phyloP scores from a whole-genome alignment of 345 rosid genomes.

The Salix exigua region DNA sequence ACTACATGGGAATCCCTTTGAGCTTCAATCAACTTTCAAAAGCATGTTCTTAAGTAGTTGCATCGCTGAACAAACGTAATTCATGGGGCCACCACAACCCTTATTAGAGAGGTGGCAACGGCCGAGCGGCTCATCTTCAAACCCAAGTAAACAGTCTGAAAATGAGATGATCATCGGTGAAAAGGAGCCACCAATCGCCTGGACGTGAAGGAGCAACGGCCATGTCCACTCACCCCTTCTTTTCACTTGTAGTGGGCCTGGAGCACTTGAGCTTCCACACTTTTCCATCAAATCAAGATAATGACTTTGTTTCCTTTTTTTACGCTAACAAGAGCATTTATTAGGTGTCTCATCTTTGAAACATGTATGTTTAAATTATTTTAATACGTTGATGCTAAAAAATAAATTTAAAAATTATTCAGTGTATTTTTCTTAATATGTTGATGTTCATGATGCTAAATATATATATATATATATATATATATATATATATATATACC shows the following conservation, averaged over 20 bases:
- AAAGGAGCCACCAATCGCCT: not conserved
- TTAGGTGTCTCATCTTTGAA: not conserved
- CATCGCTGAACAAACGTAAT: too few relatives aligned
- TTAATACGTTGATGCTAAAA: too few relatives aligned
- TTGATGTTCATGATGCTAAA: too few relatives aligned
- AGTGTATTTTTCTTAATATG: too few relatives aligned
- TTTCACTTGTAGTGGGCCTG: too few relatives aligned
- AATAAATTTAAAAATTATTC: too few relatives aligned
- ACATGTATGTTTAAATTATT: too few relatives aligned
- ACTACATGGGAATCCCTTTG: not conserved
- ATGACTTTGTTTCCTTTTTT: not conserved
- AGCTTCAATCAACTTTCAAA: too few relatives aligned
- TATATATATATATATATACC: too few relatives aligned
- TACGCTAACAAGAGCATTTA: slow-evolving; percentile 2
- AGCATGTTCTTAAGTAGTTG: too few relatives aligned
- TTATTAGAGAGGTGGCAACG: not conserved
- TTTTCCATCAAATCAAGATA: not conserved
- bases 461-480: too few relatives aligned
- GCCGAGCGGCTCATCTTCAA: not conserved
- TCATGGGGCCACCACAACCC: too few relatives aligned
- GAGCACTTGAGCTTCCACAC: not conserved
- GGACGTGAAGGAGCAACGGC: not conserved
- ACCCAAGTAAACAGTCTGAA: not conserved
- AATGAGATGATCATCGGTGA: not conserved
- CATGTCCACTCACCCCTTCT: not conserved